A percentile compares a stretch with the other conserved stretches of the same genome.
These are phyloP conservation scores for Dissoconium aciculare DNA, from an alignment of 2,329 filamentous ascomycete genomes.

Conservation along the genomic window DNA sequence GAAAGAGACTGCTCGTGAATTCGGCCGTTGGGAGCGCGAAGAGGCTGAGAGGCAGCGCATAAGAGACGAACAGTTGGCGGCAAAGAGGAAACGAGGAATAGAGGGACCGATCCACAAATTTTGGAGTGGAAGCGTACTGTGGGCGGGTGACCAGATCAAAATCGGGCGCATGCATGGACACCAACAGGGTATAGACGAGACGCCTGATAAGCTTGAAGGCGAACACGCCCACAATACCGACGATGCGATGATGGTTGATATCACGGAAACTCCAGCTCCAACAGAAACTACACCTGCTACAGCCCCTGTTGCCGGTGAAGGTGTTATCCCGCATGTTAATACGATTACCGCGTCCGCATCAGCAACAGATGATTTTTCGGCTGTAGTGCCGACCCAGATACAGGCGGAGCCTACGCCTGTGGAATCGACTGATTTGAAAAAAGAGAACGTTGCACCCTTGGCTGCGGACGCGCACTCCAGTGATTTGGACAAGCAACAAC, in stretches of 20 bases:
- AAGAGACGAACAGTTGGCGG: slow-evolving; percentile 66
- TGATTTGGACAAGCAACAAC: too few relatives aligned
- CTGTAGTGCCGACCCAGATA: too few relatives aligned
- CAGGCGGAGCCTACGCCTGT: too few relatives aligned
- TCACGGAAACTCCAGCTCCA: slow-evolving; percentile 2
- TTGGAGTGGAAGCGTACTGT: slow-evolving; percentile 83
- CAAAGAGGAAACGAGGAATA: slow-evolving; percentile 71
- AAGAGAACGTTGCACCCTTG: too few relatives aligned
- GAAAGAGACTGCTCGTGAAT: slow-evolving; percentile 66
- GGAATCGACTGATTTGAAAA: too few relatives aligned
- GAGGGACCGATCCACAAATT: slow-evolving; percentile 81
- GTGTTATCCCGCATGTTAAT: too few relatives aligned
- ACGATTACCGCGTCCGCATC: too few relatives aligned
- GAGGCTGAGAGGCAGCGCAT: slow-evolving; percentile 81
- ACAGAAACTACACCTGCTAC: slow-evolving; percentile 2
- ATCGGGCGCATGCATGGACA: slow-evolving; percentile 30
- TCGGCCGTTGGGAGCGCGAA: slow-evolving; percentile 82
- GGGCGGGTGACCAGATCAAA: slow-evolving; percentile 60
- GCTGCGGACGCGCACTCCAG: too few relatives aligned
- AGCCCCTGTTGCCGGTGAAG: too few relatives aligned
- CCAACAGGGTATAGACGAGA: slow-evolving; percentile 14
- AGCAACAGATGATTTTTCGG: too few relatives aligned
- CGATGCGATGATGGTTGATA: slow-evolving; percentile 3
- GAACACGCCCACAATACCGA: slow-evolving; percentile 6
- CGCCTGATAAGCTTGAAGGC: slow-evolving; percentile 12